These are phyloP conservation scores for Monosporascus sp. DNA, from an alignment of 2,329 filamentous ascomycete genomes.

Conservation along the genomic window DNA sequence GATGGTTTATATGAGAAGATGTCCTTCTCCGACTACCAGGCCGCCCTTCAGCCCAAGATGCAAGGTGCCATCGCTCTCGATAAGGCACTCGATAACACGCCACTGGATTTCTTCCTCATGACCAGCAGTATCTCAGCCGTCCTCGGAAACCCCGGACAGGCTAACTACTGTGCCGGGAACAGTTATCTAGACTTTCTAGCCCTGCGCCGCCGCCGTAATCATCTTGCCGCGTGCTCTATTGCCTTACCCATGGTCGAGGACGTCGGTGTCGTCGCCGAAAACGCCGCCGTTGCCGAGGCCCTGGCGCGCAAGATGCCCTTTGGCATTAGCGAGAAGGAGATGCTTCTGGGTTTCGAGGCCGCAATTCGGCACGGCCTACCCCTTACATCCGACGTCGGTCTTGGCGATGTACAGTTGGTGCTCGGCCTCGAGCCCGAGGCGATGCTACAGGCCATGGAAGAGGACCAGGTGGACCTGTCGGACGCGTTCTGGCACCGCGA, in stretches of 20 bases:
- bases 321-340: constrained; percentile 6
- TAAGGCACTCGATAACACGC: constrained; percentile 3
- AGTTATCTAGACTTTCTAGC: constrained; percentile 22
- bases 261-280: constrained; percentile 20
- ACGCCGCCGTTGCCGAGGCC: constrained; percentile 1
- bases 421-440: neutral
- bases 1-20: constrained; percentile 13
- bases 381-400: constrained; percentile 15
- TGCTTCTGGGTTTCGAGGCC: constrained; percentile 5
- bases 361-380: neutral
- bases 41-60: constrained; percentile 11
- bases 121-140: constrained; percentile 14
- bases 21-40: neutral
- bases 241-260: constrained; percentile 4
- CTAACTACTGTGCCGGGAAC: constrained; percentile 27
- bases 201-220: neutral
- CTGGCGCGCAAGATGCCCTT: constrained; percentile 4
- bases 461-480: constrained; percentile 1
- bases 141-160: constrained; percentile 19
- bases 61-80: constrained; percentile 10
- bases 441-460: constrained; percentile 1
- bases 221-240: neutral
- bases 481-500: constrained; percentile 25
- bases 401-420: constrained; percentile 16
- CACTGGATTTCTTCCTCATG: constrained; percentile 11